These are phyloP conservation scores for Salix suchowensis DNA, from an alignment of 345 rosid species.

Conservation along the genomic window DNA sequence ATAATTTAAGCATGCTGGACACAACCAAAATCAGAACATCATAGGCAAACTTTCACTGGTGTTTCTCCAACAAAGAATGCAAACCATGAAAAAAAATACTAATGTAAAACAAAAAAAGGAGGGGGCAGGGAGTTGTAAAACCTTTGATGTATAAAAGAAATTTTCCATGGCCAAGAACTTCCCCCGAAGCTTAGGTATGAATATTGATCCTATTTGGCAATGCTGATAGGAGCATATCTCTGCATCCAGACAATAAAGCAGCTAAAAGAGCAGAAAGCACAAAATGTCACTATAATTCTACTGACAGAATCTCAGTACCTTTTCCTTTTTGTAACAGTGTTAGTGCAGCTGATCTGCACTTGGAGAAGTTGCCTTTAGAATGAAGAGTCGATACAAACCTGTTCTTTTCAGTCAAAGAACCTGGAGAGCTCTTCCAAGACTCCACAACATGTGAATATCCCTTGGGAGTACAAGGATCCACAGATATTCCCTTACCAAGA, in stretches of 20 bases:
- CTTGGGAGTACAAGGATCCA: slow-evolving; percentile 86
- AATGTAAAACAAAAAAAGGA: neutral
- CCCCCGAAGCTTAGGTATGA: slow-evolving; percentile 75
- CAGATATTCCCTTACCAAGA: slow-evolving; percentile 27
- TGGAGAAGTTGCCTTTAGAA: slow-evolving; percentile 76
- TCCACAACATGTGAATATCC: slow-evolving; percentile 41
- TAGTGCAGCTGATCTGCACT: slow-evolving; percentile 74
- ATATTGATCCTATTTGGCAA: slow-evolving; percentile 73
- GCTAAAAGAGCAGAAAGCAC: slow-evolving; percentile 7
- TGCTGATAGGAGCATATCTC: slow-evolving; percentile 58
- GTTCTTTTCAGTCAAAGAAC: slow-evolving; percentile 32
- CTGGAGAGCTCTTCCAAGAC: slow-evolving; percentile 38
- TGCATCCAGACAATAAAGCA: slow-evolving; percentile 28
- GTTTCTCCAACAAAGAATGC: slow-evolving; percentile 4
- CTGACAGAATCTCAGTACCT: slow-evolving; percentile 36
- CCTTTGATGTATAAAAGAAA: slow-evolving; percentile 86
- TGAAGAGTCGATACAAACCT: slow-evolving; percentile 36
- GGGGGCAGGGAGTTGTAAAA: slow-evolving; percentile 2
- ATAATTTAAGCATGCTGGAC: slow-evolving; percentile 1
- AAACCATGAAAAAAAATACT: neutral
- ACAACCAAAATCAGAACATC: neutral
- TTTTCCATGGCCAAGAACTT: slow-evolving; percentile 81
- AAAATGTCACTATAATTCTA: neutral
- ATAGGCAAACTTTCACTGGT: neutral
- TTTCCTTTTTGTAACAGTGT: slow-evolving; percentile 65